Evolutionary conservation across 1,284 basidiomycete species (phyloP).

Genomic region (Naganishia sp.): DNA sequence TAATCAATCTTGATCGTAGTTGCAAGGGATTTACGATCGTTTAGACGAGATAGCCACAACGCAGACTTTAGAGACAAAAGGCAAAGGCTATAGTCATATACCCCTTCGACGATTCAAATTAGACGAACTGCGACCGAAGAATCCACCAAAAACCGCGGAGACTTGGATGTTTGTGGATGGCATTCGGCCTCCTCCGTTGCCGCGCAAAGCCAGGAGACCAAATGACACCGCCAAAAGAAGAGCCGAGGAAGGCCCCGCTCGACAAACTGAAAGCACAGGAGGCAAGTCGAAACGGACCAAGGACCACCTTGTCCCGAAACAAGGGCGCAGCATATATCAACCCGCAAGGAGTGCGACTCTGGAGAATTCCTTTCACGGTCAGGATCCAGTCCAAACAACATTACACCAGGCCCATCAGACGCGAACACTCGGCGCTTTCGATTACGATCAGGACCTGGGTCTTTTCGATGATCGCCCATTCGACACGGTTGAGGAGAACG

Average conservation of each 20-base stretch:
- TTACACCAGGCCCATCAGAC: not conserved
- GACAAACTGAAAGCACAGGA: not conserved
- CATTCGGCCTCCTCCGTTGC: constrained; percentile 19
- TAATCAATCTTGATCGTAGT: not conserved
- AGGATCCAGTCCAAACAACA: not conserved
- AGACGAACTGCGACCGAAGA: constrained; percentile 27
- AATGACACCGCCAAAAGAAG: constrained; percentile 22
- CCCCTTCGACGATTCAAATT: constrained; percentile 31
- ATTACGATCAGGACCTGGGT: constrained; percentile 7
- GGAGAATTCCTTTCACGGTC: too few species aligned
- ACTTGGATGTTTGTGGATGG: constrained; percentile 32
- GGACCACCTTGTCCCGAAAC: not conserved
- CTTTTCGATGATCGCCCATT: constrained; percentile 16
- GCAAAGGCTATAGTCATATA: constrained; percentile 25
- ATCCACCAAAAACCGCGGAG: constrained; percentile 25
- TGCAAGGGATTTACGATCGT: constrained; percentile 29
- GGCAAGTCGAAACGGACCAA: constrained; percentile 6
- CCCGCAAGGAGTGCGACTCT: too few species aligned
- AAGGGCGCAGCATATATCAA: not conserved
- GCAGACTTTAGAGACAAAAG: constrained; percentile 28
- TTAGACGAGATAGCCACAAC: constrained; percentile 25
- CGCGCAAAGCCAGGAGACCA: constrained; percentile 16
- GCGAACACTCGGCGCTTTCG: not conserved
- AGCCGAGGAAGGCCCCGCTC: constrained; percentile 3
- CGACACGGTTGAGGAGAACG: constrained; percentile 17